These are phyloP conservation scores for Mychonastes homosphaera DNA, from an alignment of 139 green algal genomes.

Conservation along the genomic window DNA sequence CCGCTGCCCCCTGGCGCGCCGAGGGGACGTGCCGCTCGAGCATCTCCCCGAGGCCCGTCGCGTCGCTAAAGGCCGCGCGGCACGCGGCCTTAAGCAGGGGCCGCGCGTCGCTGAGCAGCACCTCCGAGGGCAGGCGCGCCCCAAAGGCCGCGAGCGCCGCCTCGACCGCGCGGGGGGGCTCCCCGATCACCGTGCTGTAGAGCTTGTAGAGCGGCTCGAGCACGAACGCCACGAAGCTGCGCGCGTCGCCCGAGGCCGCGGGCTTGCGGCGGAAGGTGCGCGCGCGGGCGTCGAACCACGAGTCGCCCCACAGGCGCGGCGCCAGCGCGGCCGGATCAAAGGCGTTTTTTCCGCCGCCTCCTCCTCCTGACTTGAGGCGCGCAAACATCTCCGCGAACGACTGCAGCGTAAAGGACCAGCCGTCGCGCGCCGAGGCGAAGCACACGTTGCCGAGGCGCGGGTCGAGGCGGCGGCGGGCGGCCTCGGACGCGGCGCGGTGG, in stretches of 20 bases:
- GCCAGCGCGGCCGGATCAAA: constrained; percentile 18
- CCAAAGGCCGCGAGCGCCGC: constrained; percentile 61
- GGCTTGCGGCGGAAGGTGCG: constrained; percentile 71
- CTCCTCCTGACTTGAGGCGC: no score
- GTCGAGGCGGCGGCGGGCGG: constrained; percentile 40
- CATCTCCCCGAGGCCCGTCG: constrained; percentile 84
- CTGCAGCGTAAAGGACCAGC: constrained; percentile 89
- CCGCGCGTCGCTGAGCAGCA: no score
- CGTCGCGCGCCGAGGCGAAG: constrained; percentile 60
- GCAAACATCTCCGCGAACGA: constrained; percentile 79
- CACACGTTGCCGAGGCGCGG: constrained; percentile 81
- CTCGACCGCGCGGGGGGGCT: constrained; percentile 46
- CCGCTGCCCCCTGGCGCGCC: constrained; percentile 42
- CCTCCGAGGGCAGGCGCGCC: constrained; percentile 67
- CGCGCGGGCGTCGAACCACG: constrained; percentile 75
- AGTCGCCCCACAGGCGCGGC: constrained; percentile 82
- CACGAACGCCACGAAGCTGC: constrained; percentile 92
- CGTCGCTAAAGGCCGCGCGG: constrained; percentile 55
- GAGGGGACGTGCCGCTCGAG: constrained; percentile 75
- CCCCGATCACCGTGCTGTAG: constrained; percentile 30
- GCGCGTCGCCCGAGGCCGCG: constrained; percentile 33
- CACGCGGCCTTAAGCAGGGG: constrained; percentile 73
- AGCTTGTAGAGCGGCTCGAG: constrained; percentile 98
- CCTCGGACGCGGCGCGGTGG: constrained; percentile 4
- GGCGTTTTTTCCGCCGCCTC: no score